These are phyloP conservation scores for Nakataea oryzae DNA, from an alignment of 2,329 filamentous ascomycete species.

Conservation along the genomic window DNA sequence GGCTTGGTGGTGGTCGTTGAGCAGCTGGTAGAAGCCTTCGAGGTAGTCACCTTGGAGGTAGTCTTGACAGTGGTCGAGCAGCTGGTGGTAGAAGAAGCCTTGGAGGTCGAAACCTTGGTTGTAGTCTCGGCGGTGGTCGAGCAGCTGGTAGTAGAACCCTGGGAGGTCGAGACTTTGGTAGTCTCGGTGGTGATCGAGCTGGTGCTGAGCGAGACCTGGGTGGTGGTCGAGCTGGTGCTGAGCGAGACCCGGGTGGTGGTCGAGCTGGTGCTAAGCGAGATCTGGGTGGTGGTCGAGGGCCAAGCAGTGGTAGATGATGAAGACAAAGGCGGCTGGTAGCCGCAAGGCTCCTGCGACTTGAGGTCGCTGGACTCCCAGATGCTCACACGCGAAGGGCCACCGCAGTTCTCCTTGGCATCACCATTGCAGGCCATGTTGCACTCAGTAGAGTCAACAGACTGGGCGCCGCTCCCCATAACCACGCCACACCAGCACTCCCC, in stretches of 20 bases:
- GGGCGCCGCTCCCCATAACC: slow-evolving; percentile 37
- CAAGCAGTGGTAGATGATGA: slow-evolving; percentile 5
- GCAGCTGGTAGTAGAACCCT: slow-evolving; percentile 5
- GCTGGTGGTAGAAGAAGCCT: neutral
- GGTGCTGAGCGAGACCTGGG: slow-evolving; percentile 9
- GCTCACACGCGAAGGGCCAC: slow-evolving; percentile 29
- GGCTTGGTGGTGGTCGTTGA: slow-evolving; percentile 5
- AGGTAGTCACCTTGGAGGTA: slow-evolving; percentile 5
- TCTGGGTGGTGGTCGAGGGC: slow-evolving; percentile 10
- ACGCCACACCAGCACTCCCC: slow-evolving; percentile 40
- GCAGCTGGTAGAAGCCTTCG: slow-evolving; percentile 2
- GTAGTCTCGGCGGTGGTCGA: slow-evolving; percentile 7
- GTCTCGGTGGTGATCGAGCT: slow-evolving; percentile 7
- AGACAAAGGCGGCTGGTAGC: slow-evolving; percentile 17
- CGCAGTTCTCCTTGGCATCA: slow-evolving; percentile 28
- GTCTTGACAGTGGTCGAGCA: slow-evolving; percentile 4
- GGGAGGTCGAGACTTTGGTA: slow-evolving; percentile 6
- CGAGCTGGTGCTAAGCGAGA: slow-evolving; percentile 7
- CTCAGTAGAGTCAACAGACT: slow-evolving; percentile 20
- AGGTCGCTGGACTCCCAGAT: slow-evolving; percentile 38
- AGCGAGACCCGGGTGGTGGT: too few relatives aligned
- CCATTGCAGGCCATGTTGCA: slow-evolving; percentile 45
- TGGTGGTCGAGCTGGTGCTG: slow-evolving; percentile 7
- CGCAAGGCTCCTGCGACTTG: slow-evolving; percentile 39
- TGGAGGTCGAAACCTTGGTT: slow-evolving; percentile 7